phyloP scores from a whole-genome alignment of 148 eudicot species.

The Chenopodium album region DNA sequence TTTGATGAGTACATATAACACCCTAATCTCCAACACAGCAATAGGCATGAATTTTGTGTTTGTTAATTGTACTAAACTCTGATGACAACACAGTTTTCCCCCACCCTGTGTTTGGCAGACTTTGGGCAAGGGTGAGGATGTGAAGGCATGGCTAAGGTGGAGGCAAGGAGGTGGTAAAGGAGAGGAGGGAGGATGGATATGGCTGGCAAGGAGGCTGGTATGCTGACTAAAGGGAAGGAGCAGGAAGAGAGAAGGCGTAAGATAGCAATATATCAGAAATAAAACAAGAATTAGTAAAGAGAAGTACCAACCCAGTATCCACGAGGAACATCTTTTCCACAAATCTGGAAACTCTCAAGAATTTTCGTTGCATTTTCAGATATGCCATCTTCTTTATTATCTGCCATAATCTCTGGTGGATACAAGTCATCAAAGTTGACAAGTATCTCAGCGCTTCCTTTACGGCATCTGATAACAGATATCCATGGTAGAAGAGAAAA shows the following conservation, averaged over 20 bases:
- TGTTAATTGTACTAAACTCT: neutral
- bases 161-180: neutral
- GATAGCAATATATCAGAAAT: neutral
- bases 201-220: neutral
- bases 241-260: neutral
- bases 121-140: neutral
- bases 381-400: slow-evolving; percentile 37
- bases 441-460: slow-evolving; percentile 89
- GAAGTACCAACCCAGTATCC: slow-evolving; percentile 78
- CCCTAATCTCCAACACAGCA: neutral
- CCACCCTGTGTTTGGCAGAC: neutral
- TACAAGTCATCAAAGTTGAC: slow-evolving; percentile 74
- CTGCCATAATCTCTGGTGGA: slow-evolving; percentile 46
- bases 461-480: slow-evolving; percentile 68
- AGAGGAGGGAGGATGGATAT: neutral
- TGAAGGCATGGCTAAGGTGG: neutral
- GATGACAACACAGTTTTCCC: neutral
- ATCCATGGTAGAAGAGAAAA: slow-evolving; percentile 5
- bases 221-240: neutral
- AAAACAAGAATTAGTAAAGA: neutral
- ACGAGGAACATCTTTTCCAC: slow-evolving; percentile 94
- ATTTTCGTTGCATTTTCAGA: slow-evolving; percentile 39
- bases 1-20: neutral
- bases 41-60: neutral
- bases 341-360: slow-evolving; percentile 54